Conservation (phyloP, 1,139 yeast species). For the Waltiozyma sp. region DNA sequence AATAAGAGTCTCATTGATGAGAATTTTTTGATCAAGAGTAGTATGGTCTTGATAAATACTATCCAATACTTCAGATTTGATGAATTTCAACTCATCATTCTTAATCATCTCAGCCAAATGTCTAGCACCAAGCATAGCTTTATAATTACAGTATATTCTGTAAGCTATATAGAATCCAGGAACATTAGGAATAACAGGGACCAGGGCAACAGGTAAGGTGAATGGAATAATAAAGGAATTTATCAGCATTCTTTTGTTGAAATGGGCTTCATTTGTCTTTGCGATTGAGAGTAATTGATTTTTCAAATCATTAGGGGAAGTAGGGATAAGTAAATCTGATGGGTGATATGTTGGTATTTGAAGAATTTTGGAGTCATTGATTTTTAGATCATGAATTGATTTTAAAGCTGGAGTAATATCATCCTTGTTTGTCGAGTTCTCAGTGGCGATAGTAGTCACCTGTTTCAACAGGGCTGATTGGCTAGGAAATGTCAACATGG, state of each 20-base stretch:
- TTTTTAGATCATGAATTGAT: neutral
- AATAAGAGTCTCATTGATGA: slow-evolving; percentile 23
- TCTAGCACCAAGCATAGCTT: slow-evolving; percentile 66
- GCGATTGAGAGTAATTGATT: slow-evolving; percentile 19
- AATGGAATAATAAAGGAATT: slow-evolving; percentile 64
- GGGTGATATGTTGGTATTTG: slow-evolving; percentile 19
- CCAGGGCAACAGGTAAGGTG: slow-evolving; percentile 65
- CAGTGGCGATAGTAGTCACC: slow-evolving; percentile 3
- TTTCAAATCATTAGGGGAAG: slow-evolving; percentile 2
- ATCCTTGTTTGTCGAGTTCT: slow-evolving; percentile 1
- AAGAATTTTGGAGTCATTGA: neutral
- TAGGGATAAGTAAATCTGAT: too few species aligned
- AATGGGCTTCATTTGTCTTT: slow-evolving; percentile 27
- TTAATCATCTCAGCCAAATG: slow-evolving; percentile 42
- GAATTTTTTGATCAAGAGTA: slow-evolving; percentile 16
- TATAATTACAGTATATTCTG: slow-evolving; percentile 75
- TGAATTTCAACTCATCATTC: slow-evolving; percentile 12
- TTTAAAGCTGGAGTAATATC: slow-evolving; percentile 13
- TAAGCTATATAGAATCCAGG: slow-evolving; percentile 86
- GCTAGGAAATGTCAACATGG: slow-evolving; percentile 40
- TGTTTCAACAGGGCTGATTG: slow-evolving; percentile 18
- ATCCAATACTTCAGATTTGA: slow-evolving; percentile 13
- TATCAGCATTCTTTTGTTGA: slow-evolving; percentile 31
- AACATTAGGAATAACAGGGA: slow-evolving; percentile 89
- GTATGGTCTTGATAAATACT: slow-evolving; percentile 15